Conservation (phyloP, 2,329 filamentous ascomycete genomes). For the Pyrenophora tritici-repentis region DNA sequence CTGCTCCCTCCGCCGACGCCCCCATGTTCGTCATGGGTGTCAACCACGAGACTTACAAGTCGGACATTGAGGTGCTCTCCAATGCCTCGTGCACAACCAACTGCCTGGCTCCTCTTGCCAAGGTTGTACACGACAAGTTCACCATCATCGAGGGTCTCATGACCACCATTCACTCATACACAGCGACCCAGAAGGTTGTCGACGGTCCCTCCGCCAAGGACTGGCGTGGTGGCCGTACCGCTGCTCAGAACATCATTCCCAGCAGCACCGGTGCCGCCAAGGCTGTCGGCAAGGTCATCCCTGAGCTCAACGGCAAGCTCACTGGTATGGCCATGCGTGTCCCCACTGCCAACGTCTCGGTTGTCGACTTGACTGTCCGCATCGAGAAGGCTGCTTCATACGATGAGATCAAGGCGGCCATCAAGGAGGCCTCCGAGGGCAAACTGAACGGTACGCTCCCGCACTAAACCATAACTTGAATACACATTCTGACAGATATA, state of each 20-base stretch:
- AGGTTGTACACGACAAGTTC: constrained; percentile 99
- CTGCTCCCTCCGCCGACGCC: constrained; percentile 89
- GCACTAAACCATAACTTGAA: neutral
- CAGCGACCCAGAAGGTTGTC: constrained; percentile 99
- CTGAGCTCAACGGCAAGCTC: constrained; percentile 96
- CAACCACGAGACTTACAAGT: constrained; percentile 93
- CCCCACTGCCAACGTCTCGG: constrained; percentile 96
- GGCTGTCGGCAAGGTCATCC: constrained; percentile 99
- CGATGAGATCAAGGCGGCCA: constrained; percentile 88
- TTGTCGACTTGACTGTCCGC: constrained; percentile 94
- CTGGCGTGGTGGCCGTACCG: constrained; percentile 98
- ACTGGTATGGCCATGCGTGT: constrained; percentile 99
- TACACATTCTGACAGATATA: constrained; percentile 46
- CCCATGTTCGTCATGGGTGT: constrained; percentile 99
- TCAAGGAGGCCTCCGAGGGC: constrained; percentile 84
- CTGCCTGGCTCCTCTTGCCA: constrained; percentile 98
- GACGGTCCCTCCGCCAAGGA: constrained; percentile 98
- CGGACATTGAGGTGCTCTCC: constrained; percentile 90
- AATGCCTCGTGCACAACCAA: constrained; percentile 99
- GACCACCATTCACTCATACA: constrained; percentile 99
- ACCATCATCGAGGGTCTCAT: constrained; percentile 97
- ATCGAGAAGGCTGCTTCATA: constrained; percentile 87
- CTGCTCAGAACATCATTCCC: constrained; percentile 99
- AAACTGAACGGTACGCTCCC: constrained; percentile 77
- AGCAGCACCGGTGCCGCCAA: constrained; percentile 99